Base-by-base conservation (phyloP, 371 early-diverging fungal species). In the Actinomortierella ambigua region DNA sequence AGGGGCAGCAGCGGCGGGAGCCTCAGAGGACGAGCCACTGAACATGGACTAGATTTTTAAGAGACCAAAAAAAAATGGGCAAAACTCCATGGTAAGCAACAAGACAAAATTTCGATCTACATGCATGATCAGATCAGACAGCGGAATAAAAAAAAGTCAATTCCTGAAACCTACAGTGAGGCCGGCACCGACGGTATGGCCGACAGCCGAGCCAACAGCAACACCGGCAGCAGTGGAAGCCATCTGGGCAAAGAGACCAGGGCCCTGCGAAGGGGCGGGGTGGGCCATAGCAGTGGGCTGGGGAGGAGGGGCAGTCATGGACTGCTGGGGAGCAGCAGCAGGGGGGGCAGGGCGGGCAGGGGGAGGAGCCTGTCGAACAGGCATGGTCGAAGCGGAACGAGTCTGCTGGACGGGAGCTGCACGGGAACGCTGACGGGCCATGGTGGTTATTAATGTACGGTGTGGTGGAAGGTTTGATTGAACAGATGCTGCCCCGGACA, bases 201-300 rank as follows among this genome's bases (percentile, higher is more conserved):
- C 93, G 29, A 92, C 89, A 39, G 95, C 90, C 49, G 88, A 88
- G 61, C 95, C 96, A 41, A 95, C 90, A 55, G 95, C 96, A 60
- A 95, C 95, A 83, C 94, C 94, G 53, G 93, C 96, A 56, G 95
- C 96, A 29, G 95, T 95, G 34, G 93, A 79, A 22, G 95, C 95
- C 92, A 93, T 73, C 61, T 73, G 75, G 18, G 75, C 75, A 41
- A 73, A 66, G 53, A 73, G 47, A 24, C 75, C 86, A 51, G 85
- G 88, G 61, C 82, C 84, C 71, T 85, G 80, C 50, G 84, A 82
- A 51, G 75, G 65, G 20, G 80, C 69, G 49, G 79, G 81, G 52
- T 61, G 75, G 56, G 79, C 47, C 22, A 78, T 71, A 48, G 71
- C 73, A 79, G 79, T 81, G 57, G 83, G 62, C 77, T 68, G 59